Evolutionary conservation across 2,329 filamentous ascomycete genomes (phyloP), one percentile per base, ranked within the genome.

Genomic region (Sporothrix schenckii): DNA sequence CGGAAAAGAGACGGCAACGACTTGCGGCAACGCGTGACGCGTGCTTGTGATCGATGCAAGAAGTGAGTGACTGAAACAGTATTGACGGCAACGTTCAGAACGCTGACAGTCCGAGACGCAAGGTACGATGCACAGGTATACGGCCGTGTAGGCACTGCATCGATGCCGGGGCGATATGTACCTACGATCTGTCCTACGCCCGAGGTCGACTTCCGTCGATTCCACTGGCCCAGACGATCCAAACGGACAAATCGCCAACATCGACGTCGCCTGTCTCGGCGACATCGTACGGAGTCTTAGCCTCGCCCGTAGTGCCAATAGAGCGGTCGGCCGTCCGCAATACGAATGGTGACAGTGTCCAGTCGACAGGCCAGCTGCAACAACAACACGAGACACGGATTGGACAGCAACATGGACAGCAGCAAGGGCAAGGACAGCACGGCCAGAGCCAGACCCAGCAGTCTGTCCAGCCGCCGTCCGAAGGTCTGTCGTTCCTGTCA

Each of bases 151-250:
- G 65, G 56, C 54, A 56, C 49, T 71, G 69, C 41, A 39, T 56
- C 24, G 69, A 63, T 19, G 69, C 69, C 34, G 56, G 27, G 3
- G 13, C 34, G 19, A 14, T 5, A 6, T 71, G 69, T 66, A 71
- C 69, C 1, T 71, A 71, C 58, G 69, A 71, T 11, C 34, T 65
- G 19, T 60, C 58, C 27, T 69, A 71, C 27, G 52, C 66, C 72
- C 83, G 75, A 1, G 71, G 69, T 14, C 66, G 24, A 88, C 89
- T 58, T 89, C 89, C n/a, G 90, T 61, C 60, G 89, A 82, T 92
- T 13, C 69, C 69, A 4, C n/a, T 47, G n/a, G 16, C 50, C 44
- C n/a, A 19, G 21, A 14, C 24, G 16, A 24, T 14, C 16, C 44
- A 34, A 19, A 21, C 9, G 2, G 47, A 34, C 16, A 47, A 50